A percentile compares a stretch with the other conserved stretches of the same genome.
These are phyloP conservation scores for Hydnomerulius pinastri DNA, from an alignment of 768 basidiomycete genomes.

Conservation along the genomic window DNA sequence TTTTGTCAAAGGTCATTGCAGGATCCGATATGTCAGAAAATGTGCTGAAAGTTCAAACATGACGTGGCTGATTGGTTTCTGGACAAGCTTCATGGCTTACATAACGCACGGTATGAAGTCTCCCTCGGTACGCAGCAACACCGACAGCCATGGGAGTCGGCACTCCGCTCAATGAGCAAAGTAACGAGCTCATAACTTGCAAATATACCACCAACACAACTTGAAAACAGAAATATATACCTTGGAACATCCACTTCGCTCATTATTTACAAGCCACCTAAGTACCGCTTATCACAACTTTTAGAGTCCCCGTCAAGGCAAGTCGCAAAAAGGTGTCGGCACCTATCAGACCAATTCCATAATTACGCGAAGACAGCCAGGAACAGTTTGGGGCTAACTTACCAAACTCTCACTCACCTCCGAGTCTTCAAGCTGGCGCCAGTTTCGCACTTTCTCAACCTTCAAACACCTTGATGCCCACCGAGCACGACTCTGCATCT, in stretches of 20 bases:
- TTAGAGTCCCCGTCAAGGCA: neutral
- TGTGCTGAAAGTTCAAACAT: neutral
- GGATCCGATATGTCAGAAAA: too few species aligned
- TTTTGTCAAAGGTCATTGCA: too few species aligned
- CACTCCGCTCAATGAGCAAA: too few species aligned
- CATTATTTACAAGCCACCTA: too few species aligned
- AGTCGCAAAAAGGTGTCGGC: neutral
- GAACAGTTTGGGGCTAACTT: constrained; percentile 6
- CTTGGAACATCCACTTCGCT: too few species aligned
- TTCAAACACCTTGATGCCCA: constrained; percentile 19
- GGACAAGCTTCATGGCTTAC: neutral
- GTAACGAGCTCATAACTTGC: too few species aligned
- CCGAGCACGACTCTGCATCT: constrained; percentile 10
- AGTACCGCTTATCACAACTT: too few species aligned
- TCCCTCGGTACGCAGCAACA: too few species aligned
- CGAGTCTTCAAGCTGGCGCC: constrained; percentile 5
- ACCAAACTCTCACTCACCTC: constrained; percentile 18
- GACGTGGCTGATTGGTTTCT: too few species aligned
- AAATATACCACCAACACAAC: too few species aligned
- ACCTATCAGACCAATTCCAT: constrained; percentile 10
- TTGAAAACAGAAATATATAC: too few species aligned
- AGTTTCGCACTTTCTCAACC: constrained; percentile 7
- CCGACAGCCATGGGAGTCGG: too few species aligned
- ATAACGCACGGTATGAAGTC: neutral
- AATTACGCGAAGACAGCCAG: constrained; percentile 19